These are phyloP conservation scores for Peronospora belbahrii DNA, from an alignment of 352 stramenopile genomes.

Conservation along the genomic window DNA sequence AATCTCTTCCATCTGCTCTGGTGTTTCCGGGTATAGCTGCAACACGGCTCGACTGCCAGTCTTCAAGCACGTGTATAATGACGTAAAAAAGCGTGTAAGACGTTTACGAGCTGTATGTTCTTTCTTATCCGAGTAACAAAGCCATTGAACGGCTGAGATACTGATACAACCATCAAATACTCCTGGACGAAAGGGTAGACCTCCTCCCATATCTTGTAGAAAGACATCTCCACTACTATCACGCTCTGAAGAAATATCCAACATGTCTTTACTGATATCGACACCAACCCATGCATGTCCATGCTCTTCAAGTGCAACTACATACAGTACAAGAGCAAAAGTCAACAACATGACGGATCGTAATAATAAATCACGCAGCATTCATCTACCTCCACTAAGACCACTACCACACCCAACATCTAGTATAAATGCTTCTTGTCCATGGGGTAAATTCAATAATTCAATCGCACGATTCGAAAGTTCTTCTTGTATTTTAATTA, in stretches of 20 bases:
- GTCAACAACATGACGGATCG: too few relatives aligned
- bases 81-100: slow-evolving; percentile 96
- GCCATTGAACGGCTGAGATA: slow-evolving; percentile 99
- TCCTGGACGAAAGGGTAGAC: slow-evolving; percentile 94
- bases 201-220: slow-evolving; percentile 96
- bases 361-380: too few relatives aligned
- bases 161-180: slow-evolving; percentile 99
- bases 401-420: slow-evolving; percentile 96
- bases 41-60: slow-evolving; percentile 90
- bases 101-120: slow-evolving; percentile 90
- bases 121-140: slow-evolving; percentile 98
- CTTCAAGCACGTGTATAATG: slow-evolving; percentile 84
- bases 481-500: slow-evolving; percentile 90
- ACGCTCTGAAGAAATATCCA: slow-evolving; percentile 95
- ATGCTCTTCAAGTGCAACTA: slow-evolving; percentile 82
- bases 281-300: slow-evolving; percentile 97
- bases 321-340: slow-evolving; percentile 6
- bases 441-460: slow-evolving; percentile 90
- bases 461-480: slow-evolving; percentile 96
- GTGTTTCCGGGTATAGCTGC: slow-evolving; percentile 98
- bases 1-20: slow-evolving; percentile 94
- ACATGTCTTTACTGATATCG: slow-evolving; percentile 98
- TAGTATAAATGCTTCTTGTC: slow-evolving; percentile 87
- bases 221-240: slow-evolving; percentile 86
- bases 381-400: slow-evolving; percentile 82